A percentile compares a stretch with the other conserved stretches of the same genome.
Evolutionary conservation across 2,329 filamentous ascomycete species (phyloP).

Genomic region (Curvularia lunata): DNA sequence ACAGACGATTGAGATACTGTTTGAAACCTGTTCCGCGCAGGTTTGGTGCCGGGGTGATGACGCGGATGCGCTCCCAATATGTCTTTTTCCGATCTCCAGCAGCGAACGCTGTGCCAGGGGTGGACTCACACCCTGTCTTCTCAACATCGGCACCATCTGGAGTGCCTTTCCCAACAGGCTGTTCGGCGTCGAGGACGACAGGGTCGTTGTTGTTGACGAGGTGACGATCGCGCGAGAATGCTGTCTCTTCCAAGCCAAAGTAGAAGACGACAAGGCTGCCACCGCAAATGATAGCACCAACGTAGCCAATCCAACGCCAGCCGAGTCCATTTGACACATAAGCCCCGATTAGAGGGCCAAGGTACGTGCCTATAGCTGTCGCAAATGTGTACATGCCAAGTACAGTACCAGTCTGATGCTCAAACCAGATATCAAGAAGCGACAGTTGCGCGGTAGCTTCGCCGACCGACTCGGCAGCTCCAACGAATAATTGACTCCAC

Average conservation of each 20-base stretch:
- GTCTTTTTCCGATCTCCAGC: neutral
- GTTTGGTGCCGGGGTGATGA: conserved; percentile 1
- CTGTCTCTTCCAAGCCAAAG: conserved; percentile 2
- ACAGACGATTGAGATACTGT: conserved; percentile 1
- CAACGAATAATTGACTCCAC: conserved; percentile 1
- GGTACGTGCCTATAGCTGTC: conserved; percentile 3
- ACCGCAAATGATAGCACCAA: neutral
- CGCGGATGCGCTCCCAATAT: conserved; percentile 2
- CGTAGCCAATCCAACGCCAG: conserved; percentile 1
- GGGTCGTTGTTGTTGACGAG: neutral
- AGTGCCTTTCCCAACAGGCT: neutral
- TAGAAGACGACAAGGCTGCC: neutral
- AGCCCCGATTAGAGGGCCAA: conserved; percentile 1
- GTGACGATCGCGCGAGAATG: conserved; percentile 1
- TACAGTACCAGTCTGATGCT: conserved; percentile 2
- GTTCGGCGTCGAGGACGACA: neutral
- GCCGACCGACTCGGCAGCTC: conserved; percentile 3
- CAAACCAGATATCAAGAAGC: conserved; percentile 3
- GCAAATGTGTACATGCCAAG: conserved; percentile 6
- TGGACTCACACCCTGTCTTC: neutral
- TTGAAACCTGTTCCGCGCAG: conserved; percentile 4
- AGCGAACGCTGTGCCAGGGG: neutral
- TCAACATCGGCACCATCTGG: neutral
- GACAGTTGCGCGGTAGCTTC: conserved; percentile 6
- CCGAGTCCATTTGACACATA: neutral